Percentiles rank a stretch among this genome's conserved stretches.
These are phyloP conservation scores for Rosa persica DNA, from an alignment of 306 rosid species.

Conservation along the genomic window DNA sequence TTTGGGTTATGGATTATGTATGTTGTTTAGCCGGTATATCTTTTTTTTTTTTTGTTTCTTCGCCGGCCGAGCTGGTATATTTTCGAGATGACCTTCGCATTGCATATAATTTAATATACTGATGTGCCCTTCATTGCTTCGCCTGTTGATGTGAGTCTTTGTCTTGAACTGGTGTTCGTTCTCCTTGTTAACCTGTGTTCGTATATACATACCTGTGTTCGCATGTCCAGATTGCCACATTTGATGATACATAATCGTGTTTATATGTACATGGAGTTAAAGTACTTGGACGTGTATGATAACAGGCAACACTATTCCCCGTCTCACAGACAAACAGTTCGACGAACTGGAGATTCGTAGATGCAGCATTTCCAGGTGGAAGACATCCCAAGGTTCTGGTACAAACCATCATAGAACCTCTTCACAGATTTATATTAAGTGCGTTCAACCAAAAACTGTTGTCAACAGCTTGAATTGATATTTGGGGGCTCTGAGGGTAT, in stretches of 20 bases:
- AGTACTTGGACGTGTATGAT: neutral
- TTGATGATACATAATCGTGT: no score
- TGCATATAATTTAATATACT: conserved; percentile 54
- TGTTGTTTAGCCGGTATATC: conserved; percentile 33
- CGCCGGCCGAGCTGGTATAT: conserved; percentile 25
- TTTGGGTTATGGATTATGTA: conserved; percentile 37
- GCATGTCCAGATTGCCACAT: neutral
- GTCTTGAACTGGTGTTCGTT: neutral
- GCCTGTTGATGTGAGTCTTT: neutral
- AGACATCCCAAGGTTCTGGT: no score
- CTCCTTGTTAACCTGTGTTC: neutral
- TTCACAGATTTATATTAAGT: no score
- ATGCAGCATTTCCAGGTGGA: no score
- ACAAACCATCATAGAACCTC: no score
- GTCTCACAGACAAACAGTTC: no score
- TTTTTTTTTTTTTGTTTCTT: neutral
- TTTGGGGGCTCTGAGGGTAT: no score
- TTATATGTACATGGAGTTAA: no score
- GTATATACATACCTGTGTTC: neutral
- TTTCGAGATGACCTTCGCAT: conserved; percentile 24
- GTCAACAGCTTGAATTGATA: no score
- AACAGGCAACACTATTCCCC: neutral
- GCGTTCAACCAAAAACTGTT: no score
- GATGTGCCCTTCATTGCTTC: conserved; percentile 20
- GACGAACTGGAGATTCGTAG: no score